Evolutionary conservation across 2,329 filamentous ascomycete genomes (phyloP), one percentile per base, ranked within the genome.

Genomic region (Domatiomyces globalis): DNA sequence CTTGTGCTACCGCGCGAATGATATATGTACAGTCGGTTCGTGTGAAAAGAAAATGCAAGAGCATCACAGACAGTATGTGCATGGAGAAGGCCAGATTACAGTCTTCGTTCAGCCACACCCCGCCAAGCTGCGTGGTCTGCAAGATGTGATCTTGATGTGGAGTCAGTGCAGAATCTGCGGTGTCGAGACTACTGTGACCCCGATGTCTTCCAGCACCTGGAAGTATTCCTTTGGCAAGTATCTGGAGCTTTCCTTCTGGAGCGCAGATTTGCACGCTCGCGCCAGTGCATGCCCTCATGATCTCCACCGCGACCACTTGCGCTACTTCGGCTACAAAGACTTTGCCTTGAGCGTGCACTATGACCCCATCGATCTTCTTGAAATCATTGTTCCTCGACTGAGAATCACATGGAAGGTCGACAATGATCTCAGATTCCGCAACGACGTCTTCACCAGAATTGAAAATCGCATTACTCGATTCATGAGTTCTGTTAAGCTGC

Each of bases 211-310:
- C 51, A 88, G 81, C 61, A 94, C 89, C 0, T 98, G 88, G 85
- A 95, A 94, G 65, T 98, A 98, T 66, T 98, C 92, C 0, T 94
- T 98, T 63, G 92, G 87, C 9, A 98, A 98, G 67, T 98, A 96
- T 62, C 74, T 98, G n/a, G 92, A 98, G 67, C 73, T 98, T 17
- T 88, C 89, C 2, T 96, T 96, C 66, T 98, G 90, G 89, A 90
- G 89, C 63, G 84, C 80, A 43, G 84, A 87, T 39, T 71, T 96
- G 47, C 85, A 82, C 58, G 63, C 80, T 83, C 60, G 81, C 78
- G 81, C 83, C 45, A 27, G 19, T 45, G 80, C 81, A 25, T 98
- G 94, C 64, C 79, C 85, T 15, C 92, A 98, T 64, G 90, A 98
- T 63, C 82, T 95, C 52, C 88, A 95, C 66, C 82, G 83, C 54